Percentiles rank a stretch among this genome's conserved stretches.
Evolutionary conservation across 169 alveolate genomes (phyloP).

Genomic region (Cardiosporidium cionae): DNA sequence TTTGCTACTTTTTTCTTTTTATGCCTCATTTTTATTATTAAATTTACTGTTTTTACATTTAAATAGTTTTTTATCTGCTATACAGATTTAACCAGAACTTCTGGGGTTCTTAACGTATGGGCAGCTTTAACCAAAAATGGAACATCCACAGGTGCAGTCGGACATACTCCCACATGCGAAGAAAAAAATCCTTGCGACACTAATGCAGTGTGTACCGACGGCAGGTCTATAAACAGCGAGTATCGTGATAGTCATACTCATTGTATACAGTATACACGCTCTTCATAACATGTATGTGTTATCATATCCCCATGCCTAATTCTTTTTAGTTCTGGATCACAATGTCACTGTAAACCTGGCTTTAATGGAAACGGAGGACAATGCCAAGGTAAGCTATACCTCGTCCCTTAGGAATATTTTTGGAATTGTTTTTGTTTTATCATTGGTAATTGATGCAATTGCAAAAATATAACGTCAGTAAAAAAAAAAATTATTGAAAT

Average conservation of each 20-base stretch:
- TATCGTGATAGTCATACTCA: constrained; percentile 2
- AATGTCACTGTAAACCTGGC: constrained; percentile 24
- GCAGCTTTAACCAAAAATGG: neutral
- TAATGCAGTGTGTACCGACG: neutral
- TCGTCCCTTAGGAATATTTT: neutral
- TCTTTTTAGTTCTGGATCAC: neutral
- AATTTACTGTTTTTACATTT: neutral
- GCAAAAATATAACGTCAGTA: no score
- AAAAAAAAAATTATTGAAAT: no score
- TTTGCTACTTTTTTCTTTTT: no score
- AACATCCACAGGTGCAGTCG: neutral
- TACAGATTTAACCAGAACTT: neutral
- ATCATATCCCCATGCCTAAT: neutral
- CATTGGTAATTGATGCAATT: no score
- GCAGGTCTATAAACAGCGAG: neutral
- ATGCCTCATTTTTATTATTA: neutral
- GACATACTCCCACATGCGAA: neutral
- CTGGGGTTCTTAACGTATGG: neutral
- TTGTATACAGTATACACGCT: constrained; percentile 12
- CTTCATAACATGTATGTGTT: constrained; percentile 3
- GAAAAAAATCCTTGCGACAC: neutral
- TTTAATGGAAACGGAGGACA: constrained; percentile 28
- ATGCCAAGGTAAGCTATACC: constrained; percentile 11
- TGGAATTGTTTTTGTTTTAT: neutral
- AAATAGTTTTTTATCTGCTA: neutral